phyloP scores from a whole-genome alignment of 2,329 filamentous ascomycete genomes.

The Colletotrichum higginsianum region DNA sequence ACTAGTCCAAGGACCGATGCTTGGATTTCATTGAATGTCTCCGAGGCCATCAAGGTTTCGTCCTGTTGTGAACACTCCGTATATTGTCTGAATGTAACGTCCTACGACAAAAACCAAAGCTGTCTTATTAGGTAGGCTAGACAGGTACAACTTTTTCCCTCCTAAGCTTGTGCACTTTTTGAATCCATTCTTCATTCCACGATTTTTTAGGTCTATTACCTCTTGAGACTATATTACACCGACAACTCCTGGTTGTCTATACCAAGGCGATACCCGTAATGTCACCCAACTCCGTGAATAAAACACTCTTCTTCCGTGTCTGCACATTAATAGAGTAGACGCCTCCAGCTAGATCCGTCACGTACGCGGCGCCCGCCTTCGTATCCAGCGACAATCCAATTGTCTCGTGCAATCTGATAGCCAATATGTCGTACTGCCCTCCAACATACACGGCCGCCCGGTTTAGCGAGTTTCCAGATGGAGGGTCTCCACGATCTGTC shows the following conservation, averaged over 20 bases:
- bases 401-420: conserved; percentile 23
- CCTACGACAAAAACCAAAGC: no score
- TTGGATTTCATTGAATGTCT: no score
- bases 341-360: conserved; percentile 24
- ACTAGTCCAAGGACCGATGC: no score
- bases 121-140: no score
- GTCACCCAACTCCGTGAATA: conserved; percentile 23
- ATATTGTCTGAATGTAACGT: no score
- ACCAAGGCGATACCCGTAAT: conserved; percentile 11
- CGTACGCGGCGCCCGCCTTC: not conserved
- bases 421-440: conserved; percentile 2
- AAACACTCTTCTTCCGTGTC: conserved; percentile 1
- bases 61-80: no score
- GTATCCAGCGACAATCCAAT: conserved; percentile 17
- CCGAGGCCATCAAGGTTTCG: no score
- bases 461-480: conserved; percentile 22
- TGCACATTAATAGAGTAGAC: conserved; percentile 18
- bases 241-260: not conserved
- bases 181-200: no score
- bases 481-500: conserved; percentile 34
- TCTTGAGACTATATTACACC: no score
- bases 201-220: no score
- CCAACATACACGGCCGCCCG: not conserved
- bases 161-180: no score
- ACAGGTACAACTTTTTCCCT: no score